Evolutionary conservation across 2,329 filamentous ascomycete species (phyloP), one percentile per base, ranked within the genome.

Genomic region (Microsporum canis): DNA sequence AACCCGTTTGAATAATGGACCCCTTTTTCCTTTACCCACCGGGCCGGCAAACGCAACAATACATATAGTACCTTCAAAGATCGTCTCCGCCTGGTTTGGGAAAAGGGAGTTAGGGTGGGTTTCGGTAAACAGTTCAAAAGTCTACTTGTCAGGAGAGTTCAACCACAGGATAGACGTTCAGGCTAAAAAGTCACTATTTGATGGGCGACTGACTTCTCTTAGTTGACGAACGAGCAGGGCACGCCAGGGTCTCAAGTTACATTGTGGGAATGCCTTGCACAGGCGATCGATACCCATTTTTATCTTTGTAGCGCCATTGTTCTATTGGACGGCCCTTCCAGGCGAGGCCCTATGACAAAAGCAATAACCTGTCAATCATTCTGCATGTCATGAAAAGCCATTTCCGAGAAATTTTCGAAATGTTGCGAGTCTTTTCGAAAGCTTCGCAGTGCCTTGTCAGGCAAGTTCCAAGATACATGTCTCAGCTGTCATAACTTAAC

Each of bases 31-130:
- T 14, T 58, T 41, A 33, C 60, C 55, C 7, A 58, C 55, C 23
- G 34, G 43, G 17, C 36, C 55, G 38, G 17, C 17, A 23, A 61
- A 61, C 7, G 60, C 17, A 58, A 43, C 41, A 51, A 17, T 58
- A 34, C 3, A 29, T 43, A 34, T 34, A 36, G 47, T 27, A n/a
- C 39, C 39, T 43, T n/a, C 17, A 23, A 23, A 17, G 12, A 5
- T 43, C 39, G 53, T 27, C 29, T 33, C 29, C 41, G 59, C 59
- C 23, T 43, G 59, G 29, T 49, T 45, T 49, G 45, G 45, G 45
- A 10, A 49, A 49, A 27, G 45, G 23, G 45, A 49, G 7, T 8
- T 33, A 29, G 14, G 8, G 49, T 55, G 49, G 49, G n/a, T 55
- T 55, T 55, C 49, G 49, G 49, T 12, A 2, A 49, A 27, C 45